Conservation (phyloP, 129 eudicot genomes). For the Flaveria bidentis region DNA sequence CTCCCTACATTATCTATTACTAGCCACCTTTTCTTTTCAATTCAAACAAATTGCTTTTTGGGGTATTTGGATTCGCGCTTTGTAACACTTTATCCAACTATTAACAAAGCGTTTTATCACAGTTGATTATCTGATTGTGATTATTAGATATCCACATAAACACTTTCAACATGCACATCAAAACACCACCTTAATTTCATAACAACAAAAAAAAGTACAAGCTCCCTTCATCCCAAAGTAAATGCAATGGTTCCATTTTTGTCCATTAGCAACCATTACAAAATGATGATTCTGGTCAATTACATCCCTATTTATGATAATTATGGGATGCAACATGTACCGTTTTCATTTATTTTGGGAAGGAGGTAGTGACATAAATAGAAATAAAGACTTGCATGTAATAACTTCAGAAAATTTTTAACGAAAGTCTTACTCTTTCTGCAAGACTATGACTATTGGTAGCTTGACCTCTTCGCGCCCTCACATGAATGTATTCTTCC, state of each 20-base stretch:
- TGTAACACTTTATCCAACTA: neutral
- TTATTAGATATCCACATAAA: neutral
- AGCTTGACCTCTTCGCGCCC: slow-evolving; percentile 98
- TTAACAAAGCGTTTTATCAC: neutral
- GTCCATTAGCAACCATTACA: neutral
- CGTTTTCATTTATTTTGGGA: neutral
- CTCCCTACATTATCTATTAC: neutral
- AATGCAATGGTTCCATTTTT: neutral
- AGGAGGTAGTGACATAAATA: neutral
- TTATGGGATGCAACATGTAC: neutral
- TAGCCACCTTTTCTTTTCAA: neutral
- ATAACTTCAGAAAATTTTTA: neutral
- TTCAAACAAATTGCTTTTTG: neutral
- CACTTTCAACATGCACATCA: neutral
- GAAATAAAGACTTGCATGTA: slow-evolving; percentile 1
- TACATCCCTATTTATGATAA: neutral
- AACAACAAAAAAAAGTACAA: neutral
- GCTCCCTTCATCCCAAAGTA: neutral
- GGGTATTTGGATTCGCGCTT: neutral
- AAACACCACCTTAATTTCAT: neutral
- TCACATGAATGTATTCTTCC: slow-evolving; percentile 83
- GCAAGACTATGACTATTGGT: slow-evolving; percentile 99
- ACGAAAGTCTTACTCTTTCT: slow-evolving; percentile 60
- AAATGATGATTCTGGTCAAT: neutral
- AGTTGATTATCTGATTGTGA: neutral